Evolutionary conservation across 139 green algal genomes (phyloP).

Genomic region (Diplosphaera chodatii): DNA sequence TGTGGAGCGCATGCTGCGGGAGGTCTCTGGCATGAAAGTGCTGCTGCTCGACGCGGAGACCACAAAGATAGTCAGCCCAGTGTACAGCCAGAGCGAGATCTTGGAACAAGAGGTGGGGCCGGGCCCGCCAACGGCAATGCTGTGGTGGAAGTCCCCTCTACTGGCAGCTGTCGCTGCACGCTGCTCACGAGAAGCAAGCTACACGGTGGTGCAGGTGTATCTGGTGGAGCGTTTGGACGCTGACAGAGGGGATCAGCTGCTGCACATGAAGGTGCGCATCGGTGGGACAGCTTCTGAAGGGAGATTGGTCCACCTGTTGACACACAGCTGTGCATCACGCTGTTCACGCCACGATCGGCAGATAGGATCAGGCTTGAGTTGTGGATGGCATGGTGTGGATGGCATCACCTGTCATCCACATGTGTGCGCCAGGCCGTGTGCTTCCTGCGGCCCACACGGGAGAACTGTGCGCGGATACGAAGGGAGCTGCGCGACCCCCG

Average conservation of each 20-base stretch:
- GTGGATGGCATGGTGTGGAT: no score
- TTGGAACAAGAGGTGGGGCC: conserved; percentile 78
- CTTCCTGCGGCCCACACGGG: conserved; percentile 81
- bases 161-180: no score
- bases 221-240: conserved; percentile 81
- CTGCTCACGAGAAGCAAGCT: no score
- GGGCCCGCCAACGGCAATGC: no score
- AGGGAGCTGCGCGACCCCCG: conserved; percentile 75
- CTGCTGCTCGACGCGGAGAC: conserved; percentile 90
- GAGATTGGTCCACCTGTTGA: no score
- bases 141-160: no score
- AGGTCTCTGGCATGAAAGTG: conserved; percentile 82
- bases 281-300: no score
- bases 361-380: no score
- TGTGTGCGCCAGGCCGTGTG: conserved; percentile 68
- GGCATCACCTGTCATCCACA: no score
- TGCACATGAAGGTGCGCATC: conserved; percentile 84
- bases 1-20: conserved; percentile 47
- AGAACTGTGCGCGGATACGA: conserved; percentile 81
- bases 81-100: conserved; percentile 88
- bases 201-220: no score
- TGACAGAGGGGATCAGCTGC: conserved; percentile 42
- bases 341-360: no score
- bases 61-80: conserved; percentile 61
- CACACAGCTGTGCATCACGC: no score